Base-by-base conservation (phyloP, 768 basidiomycete species). In the Rhodotorula kratochvilovae region DNA sequence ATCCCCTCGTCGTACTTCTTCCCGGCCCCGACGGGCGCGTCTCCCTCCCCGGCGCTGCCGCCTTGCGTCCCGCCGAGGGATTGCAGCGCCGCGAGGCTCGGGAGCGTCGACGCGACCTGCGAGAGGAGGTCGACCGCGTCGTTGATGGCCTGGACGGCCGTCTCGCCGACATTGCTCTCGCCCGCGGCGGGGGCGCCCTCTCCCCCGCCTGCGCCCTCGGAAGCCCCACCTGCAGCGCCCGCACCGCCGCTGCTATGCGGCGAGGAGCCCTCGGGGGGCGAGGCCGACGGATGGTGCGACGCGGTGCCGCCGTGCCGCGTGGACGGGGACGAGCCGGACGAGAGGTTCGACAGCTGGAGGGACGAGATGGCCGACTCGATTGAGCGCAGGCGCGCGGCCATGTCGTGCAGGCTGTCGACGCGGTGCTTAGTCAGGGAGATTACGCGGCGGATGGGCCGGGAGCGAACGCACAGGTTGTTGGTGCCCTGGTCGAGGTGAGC, bases 281-380 rank as follows among this genome's bases (percentile, higher is more conserved):
- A 36, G 2, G 23, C 36, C 25, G 63, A 57, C 39, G 45, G 15
- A 42, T 31, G 43, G 53, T 31, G 43, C 25, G 55, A 65, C n/a
- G 27, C 42, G 45, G 31, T 15, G 12, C 25, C n/a, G n/a, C n/a
- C 23, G 17, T 33, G 33, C 5, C 33, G 55, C 7, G 53, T 29
- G 29, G 21, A 33, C 21, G 35, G 17, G 50, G 45, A 33, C 3
- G 61, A 62, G 25, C 16, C 35, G 55, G 55, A 56, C 33, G 55
- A 56, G 33, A 29, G 16, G 27, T 23, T 36, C 29, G 53, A 31
- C 45, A 65, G 63, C 33, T 57, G 63, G 15, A 57, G 33, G 10
- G 23, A 13, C 25, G 42, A 51, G 55, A 65, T 55, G 33, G 63
- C 31, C n/a, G 55, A 35, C 46, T 65, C 63, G 63, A 65, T 65